Conservation (phyloP, 192 early-diverging fungal genomes). For the Podila horticola region DNA sequence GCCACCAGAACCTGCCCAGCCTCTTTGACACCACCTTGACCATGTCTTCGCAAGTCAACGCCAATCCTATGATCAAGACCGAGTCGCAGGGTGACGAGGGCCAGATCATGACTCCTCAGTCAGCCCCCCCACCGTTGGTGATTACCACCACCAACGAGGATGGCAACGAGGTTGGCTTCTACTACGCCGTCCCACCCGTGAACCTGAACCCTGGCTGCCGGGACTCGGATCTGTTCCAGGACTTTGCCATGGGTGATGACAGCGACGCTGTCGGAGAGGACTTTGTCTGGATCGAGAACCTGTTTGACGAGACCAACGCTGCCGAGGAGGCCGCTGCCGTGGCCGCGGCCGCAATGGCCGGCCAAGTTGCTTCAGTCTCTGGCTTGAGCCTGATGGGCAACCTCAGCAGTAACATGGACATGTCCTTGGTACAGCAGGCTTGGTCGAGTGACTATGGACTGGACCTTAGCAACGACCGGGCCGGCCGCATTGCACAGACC, state of each 20-base stretch:
- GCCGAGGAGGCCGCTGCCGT: not conserved
- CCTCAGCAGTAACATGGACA: too few relatives aligned
- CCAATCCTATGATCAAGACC: slow-evolving; percentile 11
- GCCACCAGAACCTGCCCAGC: slow-evolving; percentile 28
- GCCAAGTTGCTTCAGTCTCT: not conserved
- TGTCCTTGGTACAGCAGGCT: too few relatives aligned
- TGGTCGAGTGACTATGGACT: too few relatives aligned
- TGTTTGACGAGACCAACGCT: slow-evolving; percentile 27
- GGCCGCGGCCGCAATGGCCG: not conserved
- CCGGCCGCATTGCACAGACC: too few relatives aligned
- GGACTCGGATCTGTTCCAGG: slow-evolving; percentile 47
- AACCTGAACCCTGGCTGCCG: slow-evolving; percentile 35
- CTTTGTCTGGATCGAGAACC: slow-evolving; percentile 47
- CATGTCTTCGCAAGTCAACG: slow-evolving; percentile 24
- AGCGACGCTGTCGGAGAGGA: slow-evolving; percentile 26
- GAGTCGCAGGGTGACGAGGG: not conserved
- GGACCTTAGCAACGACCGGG: too few relatives aligned
- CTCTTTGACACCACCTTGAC: slow-evolving; percentile 30
- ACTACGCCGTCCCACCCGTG: slow-evolving; percentile 38
- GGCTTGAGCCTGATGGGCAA: too few relatives aligned
- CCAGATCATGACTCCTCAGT: not conserved
- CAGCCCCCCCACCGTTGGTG: slow-evolving; percentile 8
- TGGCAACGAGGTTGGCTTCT: slow-evolving; percentile 30
- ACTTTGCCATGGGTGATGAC: slow-evolving; percentile 36
- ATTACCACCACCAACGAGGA: slow-evolving; percentile 35